Evolutionary conservation across 176 grass and related monocot species (phyloP).

Genomic region (Carex kokanica): DNA sequence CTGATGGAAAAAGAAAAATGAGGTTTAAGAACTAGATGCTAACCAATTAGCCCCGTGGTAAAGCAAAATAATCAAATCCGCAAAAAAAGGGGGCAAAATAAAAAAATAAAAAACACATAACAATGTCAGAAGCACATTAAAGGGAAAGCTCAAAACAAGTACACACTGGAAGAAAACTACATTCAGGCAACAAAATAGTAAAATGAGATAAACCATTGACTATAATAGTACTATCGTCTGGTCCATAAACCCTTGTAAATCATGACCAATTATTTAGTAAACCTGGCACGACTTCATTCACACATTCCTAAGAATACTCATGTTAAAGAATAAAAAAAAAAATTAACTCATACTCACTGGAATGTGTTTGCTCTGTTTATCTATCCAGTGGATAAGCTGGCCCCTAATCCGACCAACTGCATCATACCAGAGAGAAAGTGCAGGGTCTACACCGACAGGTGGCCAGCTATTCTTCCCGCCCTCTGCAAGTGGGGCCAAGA

Average conservation of each 20-base stretch:
- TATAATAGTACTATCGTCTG: not conserved
- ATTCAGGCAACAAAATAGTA: constrained; percentile 6
- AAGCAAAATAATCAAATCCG: not conserved
- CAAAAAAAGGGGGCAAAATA: not conserved
- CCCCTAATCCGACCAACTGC: constrained; percentile 82
- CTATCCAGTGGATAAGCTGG: constrained; percentile 90
- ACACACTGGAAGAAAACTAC: not conserved
- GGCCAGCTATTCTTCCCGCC: constrained; percentile 84
- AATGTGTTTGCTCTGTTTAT: constrained; percentile 95
- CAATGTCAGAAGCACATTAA: not conserved
- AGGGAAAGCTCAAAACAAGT: not conserved
- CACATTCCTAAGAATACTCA: not conserved
- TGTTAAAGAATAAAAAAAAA: constrained; percentile 16
- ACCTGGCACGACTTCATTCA: not conserved
- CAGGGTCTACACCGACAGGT: constrained; percentile 79
- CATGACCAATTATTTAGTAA: not conserved
- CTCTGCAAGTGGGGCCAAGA: constrained; percentile 84
- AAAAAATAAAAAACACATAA: not conserved
- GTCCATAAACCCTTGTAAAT: not conserved
- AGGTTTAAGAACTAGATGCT: not conserved
- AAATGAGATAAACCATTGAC: not conserved
- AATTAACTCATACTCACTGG: constrained; percentile 60
- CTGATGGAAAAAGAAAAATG: not conserved
- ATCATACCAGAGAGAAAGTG: constrained; percentile 91
- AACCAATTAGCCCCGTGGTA: not conserved